These are phyloP conservation scores for Dothistroma septosporum DNA, from an alignment of 2,329 filamentous ascomycete species.

Conservation along the genomic window DNA sequence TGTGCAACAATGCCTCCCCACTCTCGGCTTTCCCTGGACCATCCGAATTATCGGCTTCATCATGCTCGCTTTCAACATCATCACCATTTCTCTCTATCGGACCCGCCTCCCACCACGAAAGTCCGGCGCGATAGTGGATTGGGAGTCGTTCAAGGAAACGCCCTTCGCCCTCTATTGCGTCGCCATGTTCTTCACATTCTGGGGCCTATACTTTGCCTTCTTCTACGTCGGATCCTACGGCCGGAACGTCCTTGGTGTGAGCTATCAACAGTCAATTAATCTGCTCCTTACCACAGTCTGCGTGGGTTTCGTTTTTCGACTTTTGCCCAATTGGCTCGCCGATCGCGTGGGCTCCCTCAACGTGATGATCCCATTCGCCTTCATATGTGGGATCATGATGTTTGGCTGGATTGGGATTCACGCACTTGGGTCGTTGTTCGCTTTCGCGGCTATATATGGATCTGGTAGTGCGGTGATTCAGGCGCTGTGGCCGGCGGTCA, in stretches of 20 bases:
- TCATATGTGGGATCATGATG: conserved; percentile 46
- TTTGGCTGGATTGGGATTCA: conserved; percentile 56
- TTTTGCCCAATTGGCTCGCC: conserved; percentile 52
- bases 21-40: conserved; percentile 54
- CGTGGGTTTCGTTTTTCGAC: conserved; percentile 53
- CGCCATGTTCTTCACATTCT: conserved; percentile 48
- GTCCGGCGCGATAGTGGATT: conserved; percentile 42
- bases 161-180: conserved; percentile 41
- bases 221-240: conserved; percentile 44
- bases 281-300: conserved; percentile 57
- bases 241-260: conserved; percentile 39
- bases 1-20: conserved; percentile 46
- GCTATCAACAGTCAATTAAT: conserved; percentile 49
- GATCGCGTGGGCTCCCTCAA: conserved; percentile 56
- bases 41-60: conserved; percentile 51
- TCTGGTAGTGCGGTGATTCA: conserved; percentile 45
- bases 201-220: conserved; percentile 41
- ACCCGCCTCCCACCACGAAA: conserved; percentile 44
- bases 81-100: conserved; percentile 29
- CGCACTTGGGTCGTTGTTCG: conserved; percentile 37
- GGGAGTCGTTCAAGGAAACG: conserved; percentile 39
- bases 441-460: conserved; percentile 45
- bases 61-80: conserved; percentile 32
- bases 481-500: conserved; percentile 42
- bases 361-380: conserved; percentile 50